Base-by-base conservation (phyloP, 495 filamentous ascomycete genomes). In the Podospora appendiculata region DNA sequence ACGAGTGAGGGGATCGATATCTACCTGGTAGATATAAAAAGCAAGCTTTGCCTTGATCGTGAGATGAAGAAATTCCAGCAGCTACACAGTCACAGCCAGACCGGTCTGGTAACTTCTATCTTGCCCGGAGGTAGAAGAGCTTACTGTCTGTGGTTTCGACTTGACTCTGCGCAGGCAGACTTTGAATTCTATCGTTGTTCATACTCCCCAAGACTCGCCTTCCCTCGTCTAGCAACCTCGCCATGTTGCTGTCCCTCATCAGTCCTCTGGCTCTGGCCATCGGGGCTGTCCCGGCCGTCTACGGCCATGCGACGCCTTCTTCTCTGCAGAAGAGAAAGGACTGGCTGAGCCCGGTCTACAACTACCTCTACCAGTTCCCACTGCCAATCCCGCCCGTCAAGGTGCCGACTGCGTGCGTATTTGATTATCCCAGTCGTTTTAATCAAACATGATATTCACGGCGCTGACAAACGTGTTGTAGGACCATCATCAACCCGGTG, bases 301-400 rank as follows among this genome's bases (percentile, higher is more conserved):
- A 45, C 9, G 46, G 49, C 49, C 40, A 32, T 13, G 13, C 2
- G 48, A 17, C 19, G 36, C 12, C 41, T 16, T 9, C 16, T 32
- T 9, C 7, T 35, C 48, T 51, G 35, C 10, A 9, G 11, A 14
- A 6, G 35, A 18, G 53, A 4, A 59, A 59, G 39, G 59, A 64
- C 47, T 64, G 59, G 61, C 47, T 57, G 32, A 44, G 59, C 7
- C 41, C 54, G 1, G 48, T 45, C 4, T 80, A 76, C 55, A 73
- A 67, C 12, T 63, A 70, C 51, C 64, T 75, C 19, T 80, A 69
- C 53, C 61, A 75, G 52, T 65, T 63, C 32, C 66, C 73, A 1
- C 59, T 80, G 8, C 77, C 78, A 0, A 75, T 76, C 38, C 76
- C 75, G 16, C 69, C 74, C 0, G 63, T 73, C n/a, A 76, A 75